Evolutionary conservation across 2,329 filamentous ascomycete genomes (phyloP), one percentile per base, ranked within the genome.

Genomic region (Fusarium sp.): DNA sequence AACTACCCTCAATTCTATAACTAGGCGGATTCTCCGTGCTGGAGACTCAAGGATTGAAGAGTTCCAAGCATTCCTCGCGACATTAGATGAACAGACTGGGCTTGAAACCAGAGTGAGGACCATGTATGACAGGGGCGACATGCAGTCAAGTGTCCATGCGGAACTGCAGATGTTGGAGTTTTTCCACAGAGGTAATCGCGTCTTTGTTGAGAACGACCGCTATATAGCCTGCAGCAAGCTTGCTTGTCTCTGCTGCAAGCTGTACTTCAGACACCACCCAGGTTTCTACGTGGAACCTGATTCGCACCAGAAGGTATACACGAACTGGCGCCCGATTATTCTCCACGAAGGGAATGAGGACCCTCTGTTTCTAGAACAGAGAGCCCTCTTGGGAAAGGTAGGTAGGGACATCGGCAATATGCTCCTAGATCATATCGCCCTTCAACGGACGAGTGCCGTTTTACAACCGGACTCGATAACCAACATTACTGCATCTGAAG

Each of bases 181-280:
- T 60, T 88, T 89, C 69, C 78, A 83, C 69, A 60, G 71, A 6
- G 74, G 74, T 0, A 39, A 72, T 0, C 73, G 84, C 2, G 27
- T 18, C 0, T 79, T 81, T 4, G 16, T 39, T 10, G 80, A 78
- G 2, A 64, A 78, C 6, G 86, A 89, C 66, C 77, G 78, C 4
- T 89, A 84, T 71, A 84, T 90, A 14, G 87, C 84, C 4, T 87
- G 84, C 67, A 90, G 87, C 75, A 90, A 89, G 75, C 83, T 83
- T 0, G 84, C 88, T 4, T 90, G 87, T 64, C 85, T 86, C 67
- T 86, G 84, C 60, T 90, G 87, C 74, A 80, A 80, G 43, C 78
- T 86, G 3, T 88, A 88, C 68, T 83, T 88, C 29, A 76, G 70
- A 10, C 59, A 83, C 14, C 85, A 88, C 58, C 83, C 83, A 0